phyloP scores from a whole-genome alignment of 768 basidiomycete species.

The Strobilomyces dryophilus region DNA sequence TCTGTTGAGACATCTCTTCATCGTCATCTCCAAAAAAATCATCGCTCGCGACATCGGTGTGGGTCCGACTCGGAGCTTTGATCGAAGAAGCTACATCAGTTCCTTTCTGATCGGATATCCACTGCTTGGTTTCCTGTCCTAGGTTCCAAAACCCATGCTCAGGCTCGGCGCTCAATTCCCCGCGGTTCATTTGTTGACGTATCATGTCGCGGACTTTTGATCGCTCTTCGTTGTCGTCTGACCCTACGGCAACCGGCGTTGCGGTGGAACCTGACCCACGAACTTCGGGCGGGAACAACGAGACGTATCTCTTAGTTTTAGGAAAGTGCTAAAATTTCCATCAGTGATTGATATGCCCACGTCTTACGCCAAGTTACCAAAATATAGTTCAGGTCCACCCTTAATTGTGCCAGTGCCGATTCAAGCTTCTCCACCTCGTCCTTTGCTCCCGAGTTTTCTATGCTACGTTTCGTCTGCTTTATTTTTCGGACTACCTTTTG shows the following conservation, averaged over 20 bases:
- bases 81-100: neutral
- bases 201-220: slow-evolving; percentile 60
- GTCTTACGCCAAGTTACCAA: slow-evolving; percentile 44
- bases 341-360: slow-evolving; percentile 1
- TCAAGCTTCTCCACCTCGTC: slow-evolving; percentile 42
- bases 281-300: slow-evolving; percentile 75
- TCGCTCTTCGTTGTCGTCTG: slow-evolving; percentile 43
- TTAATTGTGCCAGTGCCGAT: slow-evolving; percentile 50
- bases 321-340: slow-evolving; percentile 64
- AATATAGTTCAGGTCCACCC: slow-evolving; percentile 91
- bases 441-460: slow-evolving; percentile 35
- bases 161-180: slow-evolving; percentile 56
- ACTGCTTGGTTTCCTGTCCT: slow-evolving; percentile 6
- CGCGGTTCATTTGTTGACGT: slow-evolving; percentile 52
- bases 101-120: neutral
- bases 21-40: slow-evolving; percentile 30
- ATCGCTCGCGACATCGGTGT: slow-evolving; percentile 15
- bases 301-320: slow-evolving; percentile 83
- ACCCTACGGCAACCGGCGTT: slow-evolving; percentile 5
- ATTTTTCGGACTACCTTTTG: slow-evolving; percentile 83
- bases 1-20: slow-evolving; percentile 14
- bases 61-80: neutral
- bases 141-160: slow-evolving; percentile 39
- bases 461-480: slow-evolving; percentile 55
- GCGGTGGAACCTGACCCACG: slow-evolving; percentile 17